A percentile compares a stretch with the other conserved stretches of the same genome.
Evolutionary conservation across 2,329 filamentous ascomycete genomes (phyloP).

Genomic region (Sclerotinia spermophila): DNA sequence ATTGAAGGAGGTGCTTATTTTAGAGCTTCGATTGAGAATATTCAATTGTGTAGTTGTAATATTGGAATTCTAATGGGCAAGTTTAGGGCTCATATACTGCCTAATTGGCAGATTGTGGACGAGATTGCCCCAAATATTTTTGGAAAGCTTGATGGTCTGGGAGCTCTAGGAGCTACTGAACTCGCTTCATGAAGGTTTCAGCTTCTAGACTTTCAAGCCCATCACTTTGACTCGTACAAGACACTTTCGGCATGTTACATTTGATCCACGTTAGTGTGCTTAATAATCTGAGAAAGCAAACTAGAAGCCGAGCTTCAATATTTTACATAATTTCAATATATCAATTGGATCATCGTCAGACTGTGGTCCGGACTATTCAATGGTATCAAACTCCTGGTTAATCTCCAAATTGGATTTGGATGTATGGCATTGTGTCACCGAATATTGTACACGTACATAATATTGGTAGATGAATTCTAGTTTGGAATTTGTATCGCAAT

Average conservation of each 20-base stretch:
- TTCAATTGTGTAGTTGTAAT: slow-evolving; percentile 38
- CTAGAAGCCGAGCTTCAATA: neutral
- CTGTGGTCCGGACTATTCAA: no score
- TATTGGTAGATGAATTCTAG: neutral
- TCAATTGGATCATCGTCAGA: neutral
- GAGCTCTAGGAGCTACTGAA: no score
- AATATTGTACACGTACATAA: neutral
- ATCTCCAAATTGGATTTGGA: neutral
- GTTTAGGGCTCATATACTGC: slow-evolving; percentile 22
- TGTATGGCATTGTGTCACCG: neutral
- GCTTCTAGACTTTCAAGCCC: neutral
- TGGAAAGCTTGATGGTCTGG: neutral
- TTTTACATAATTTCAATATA: neutral
- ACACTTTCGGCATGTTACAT: neutral
- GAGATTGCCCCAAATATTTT: slow-evolving; percentile 26
- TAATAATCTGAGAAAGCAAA: neutral
- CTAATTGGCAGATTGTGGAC: slow-evolving; percentile 23
- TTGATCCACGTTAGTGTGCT: neutral
- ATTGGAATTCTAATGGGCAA: slow-evolving; percentile 21
- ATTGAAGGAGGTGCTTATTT: slow-evolving; percentile 23
- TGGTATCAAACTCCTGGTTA: neutral
- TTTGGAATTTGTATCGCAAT: neutral
- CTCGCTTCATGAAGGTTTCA: neutral
- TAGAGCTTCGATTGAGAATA: slow-evolving; percentile 32
- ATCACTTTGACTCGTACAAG: neutral